Evolutionary conservation across 192 early-diverging fungal genomes (phyloP), one percentile per base, ranked within the genome.

Genomic region (Umbelopsis sp.): DNA sequence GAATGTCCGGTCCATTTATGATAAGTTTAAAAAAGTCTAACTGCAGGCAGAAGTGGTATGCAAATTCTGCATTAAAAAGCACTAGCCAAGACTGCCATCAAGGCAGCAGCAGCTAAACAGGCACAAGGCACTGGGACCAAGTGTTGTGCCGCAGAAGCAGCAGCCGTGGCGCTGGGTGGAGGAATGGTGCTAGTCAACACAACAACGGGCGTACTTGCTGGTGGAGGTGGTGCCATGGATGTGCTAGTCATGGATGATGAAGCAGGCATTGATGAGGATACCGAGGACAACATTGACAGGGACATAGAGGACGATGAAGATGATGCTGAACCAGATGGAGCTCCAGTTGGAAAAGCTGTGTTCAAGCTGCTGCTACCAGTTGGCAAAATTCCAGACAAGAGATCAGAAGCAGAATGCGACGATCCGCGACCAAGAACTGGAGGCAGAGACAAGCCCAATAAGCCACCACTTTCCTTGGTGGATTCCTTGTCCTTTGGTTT

Each of bases 171-270:
- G 33, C 27, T 30, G 5, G 55, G 55, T 61, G 55, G 55, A 61
- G 55, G 55, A n/a, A 61, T 61, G 25, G 55, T 61, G 27, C 55
- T 61, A 13, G 55, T 61, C 55, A 61, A 61, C 12, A 61, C 27
- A 11, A 61, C 55, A 35, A 61, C 55, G 8, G 55, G 55, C 0
- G 55, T 61, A 15, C 55, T 61, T 25, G 23, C 27, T 3, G 55
- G 55, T 35, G 55, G 55, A 10, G 55, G 48, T 4, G 46, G 52
- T 16, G 55, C 55, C 16, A 61, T 25, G 13, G 55, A 61, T 13
- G 55, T 61, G 25, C 27, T 33, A 16, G 55, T 7, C 11, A 61
- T 61, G 5, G 55, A 37, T 6, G 37, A 4, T 11, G 27, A 61
- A 35, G 55, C 35, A 11, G 55, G 55, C 13, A 61, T 16, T 35